phyloP scores from a whole-genome alignment of 148 eudicot genomes.

The Rheum nobile region DNA sequence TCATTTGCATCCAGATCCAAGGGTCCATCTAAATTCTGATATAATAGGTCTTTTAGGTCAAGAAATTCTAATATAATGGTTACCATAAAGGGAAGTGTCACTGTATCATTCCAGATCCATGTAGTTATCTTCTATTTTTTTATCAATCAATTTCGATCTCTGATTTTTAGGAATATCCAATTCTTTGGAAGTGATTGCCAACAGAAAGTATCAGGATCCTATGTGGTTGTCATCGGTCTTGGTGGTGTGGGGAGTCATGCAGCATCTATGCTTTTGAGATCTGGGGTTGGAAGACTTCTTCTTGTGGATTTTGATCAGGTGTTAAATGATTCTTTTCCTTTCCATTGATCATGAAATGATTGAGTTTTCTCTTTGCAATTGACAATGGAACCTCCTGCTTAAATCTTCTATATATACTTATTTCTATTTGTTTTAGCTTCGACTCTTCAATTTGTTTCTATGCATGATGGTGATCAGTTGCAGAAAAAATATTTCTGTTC shows the following conservation, averaged over 20 bases:
- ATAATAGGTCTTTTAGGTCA: too few relatives aligned
- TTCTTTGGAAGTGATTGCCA: constrained; percentile 86
- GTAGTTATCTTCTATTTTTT: not conserved
- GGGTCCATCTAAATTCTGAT: not conserved
- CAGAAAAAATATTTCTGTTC: not conserved
- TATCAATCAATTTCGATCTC: not conserved
- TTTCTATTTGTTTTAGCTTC: not conserved
- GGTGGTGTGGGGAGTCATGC: constrained; percentile 99
- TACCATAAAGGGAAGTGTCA: not conserved
- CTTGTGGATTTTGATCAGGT: constrained; percentile 99
- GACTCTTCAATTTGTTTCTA: not conserved
- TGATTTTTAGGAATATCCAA: constrained; percentile 65
- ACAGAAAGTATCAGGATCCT: constrained; percentile 60
- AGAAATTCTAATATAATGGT: not conserved
- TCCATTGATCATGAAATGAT: not conserved
- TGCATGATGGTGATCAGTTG: not conserved
- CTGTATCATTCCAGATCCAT: not conserved
- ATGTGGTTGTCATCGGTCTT: constrained; percentile 92
- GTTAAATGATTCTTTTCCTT: constrained; percentile 8
- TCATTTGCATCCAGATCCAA: not conserved
- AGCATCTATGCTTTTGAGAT: constrained; percentile 94
- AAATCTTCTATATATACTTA: not conserved
- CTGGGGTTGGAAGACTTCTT: constrained; percentile 86
- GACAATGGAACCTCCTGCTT: not conserved
- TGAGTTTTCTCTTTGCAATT: constrained; percentile 3